Evolutionary conservation across 371 early-diverging fungal genomes (phyloP).

Genomic region (Mortierella sp.): DNA sequence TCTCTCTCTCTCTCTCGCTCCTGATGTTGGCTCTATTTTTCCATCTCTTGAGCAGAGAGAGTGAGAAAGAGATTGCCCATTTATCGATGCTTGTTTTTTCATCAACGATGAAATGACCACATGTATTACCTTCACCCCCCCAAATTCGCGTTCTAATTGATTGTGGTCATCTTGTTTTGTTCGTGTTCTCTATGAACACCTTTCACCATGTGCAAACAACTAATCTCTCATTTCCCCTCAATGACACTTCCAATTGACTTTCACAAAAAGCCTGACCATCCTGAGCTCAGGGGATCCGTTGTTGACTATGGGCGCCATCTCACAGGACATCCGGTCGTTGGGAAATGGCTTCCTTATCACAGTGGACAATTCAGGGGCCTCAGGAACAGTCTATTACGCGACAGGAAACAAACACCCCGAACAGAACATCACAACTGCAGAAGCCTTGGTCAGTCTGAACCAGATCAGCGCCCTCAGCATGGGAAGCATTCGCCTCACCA

Average conservation of each 20-base stretch:
- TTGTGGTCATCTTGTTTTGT: too few relatives aligned
- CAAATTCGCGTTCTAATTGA: too few relatives aligned
- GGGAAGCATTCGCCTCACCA: constrained; percentile 10
- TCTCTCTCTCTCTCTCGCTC: not conserved
- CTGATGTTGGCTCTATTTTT: not conserved
- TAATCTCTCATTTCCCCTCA: too few relatives aligned
- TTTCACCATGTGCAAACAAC: too few relatives aligned
- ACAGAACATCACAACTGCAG: constrained; percentile 26
- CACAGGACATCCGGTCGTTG: constrained; percentile 20
- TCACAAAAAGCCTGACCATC: constrained; percentile 13
- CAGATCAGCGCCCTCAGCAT: constrained; percentile 16
- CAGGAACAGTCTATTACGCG: constrained; percentile 20
- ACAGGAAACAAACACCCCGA: constrained; percentile 21
- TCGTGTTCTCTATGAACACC: too few relatives aligned
- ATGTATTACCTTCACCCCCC: too few relatives aligned
- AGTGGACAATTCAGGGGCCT: constrained; percentile 28
- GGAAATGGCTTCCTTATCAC: constrained; percentile 29
- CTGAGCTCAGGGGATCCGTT: constrained; percentile 43
- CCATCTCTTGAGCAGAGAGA: too few relatives aligned
- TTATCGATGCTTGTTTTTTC: too few relatives aligned
- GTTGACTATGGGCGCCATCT: constrained; percentile 39
- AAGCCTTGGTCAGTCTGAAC: constrained; percentile 21
- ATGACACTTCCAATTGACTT: too few relatives aligned
- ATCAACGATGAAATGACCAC: too few relatives aligned
- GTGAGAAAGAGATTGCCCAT: too few relatives aligned